Evolutionary conservation across 1,284 basidiomycete species (phyloP), one percentile per base, ranked within the genome.

Genomic region (Heliocybe sulcata): DNA sequence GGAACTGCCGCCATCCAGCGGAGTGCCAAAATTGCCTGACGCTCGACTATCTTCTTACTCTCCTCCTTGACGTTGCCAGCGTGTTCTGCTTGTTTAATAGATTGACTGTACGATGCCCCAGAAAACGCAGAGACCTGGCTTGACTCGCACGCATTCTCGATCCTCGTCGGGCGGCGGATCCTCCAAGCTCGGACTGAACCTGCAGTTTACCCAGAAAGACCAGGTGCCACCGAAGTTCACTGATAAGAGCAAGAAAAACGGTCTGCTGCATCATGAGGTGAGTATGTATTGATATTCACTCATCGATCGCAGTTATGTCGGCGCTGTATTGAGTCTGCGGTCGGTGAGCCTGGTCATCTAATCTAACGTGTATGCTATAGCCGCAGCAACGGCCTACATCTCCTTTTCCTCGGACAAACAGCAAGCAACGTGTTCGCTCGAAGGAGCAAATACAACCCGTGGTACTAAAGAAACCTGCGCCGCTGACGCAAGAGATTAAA

Each of bases 191-290:
- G 76, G 74, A 11, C 57, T 79, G 51, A 86, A 80, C 62, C 73
- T 87, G 11, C 83, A 85, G 54, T 75, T 87, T 55, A 87, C 85
- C 0, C 82, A 84, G 72, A 85, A 82, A 61, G 84, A 86, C 22
- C 64, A 71, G 8, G 57, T 61, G 11, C 67, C 65, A 12, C 67
- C 67, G 54, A 79, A 75, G 65, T 69, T 70, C 52, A 53, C 69
- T 20, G 81, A 83, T 60, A 82, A 76, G 68, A 58, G 67, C 35
- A 81, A 77, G 74, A 82, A 79, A 69, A 70, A 67, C 55, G 67
- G 69, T 51, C 64, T 67, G 59, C 3, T 42, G 38, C 65, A 63
- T 54, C 64, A 74, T 60, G 80, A 81, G 57, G 80, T 81, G 62
- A 54, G 72, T 69, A 47, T 56, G 38, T 57, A 60, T 55, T 51